Conservation (phyloP, 768 basidiomycete species). For the Panellus pusillus region DNA sequence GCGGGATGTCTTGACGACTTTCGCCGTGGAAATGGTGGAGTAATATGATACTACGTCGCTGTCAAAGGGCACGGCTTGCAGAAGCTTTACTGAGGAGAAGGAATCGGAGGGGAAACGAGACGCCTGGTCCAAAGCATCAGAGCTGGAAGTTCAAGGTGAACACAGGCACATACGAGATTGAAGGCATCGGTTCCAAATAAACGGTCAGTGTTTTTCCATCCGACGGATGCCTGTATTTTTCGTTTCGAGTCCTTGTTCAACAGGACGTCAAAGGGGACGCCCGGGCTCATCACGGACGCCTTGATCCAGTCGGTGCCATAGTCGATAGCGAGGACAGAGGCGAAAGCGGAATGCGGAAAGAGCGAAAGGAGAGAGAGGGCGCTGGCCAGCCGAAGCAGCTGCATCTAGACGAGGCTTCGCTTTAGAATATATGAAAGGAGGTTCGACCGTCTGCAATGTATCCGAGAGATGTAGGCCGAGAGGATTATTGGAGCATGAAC, state of each 20-base stretch:
- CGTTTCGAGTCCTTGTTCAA: slow-evolving; percentile 97
- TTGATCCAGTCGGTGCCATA: slow-evolving; percentile 99
- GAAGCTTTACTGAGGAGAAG: slow-evolving; percentile 81
- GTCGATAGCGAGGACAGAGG: slow-evolving; percentile 92
- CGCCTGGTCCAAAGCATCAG: slow-evolving; percentile 51
- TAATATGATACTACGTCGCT: slow-evolving; percentile 62
- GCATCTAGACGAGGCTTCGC: slow-evolving; percentile 29
- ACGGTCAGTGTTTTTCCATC: slow-evolving; percentile 89
- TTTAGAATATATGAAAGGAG: too few relatives aligned
- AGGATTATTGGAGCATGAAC: too few relatives aligned
- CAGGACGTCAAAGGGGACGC: slow-evolving; percentile 92
- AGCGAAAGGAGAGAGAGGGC: slow-evolving; percentile 39
- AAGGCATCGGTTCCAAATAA: slow-evolving; percentile 89
- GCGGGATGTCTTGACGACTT: slow-evolving; percentile 54
- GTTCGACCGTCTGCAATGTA: too few relatives aligned
- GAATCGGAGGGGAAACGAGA: slow-evolving; percentile 89
- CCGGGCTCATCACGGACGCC: slow-evolving; percentile 92
- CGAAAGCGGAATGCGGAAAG: slow-evolving; percentile 49
- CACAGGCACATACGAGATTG: slow-evolving; percentile 64
- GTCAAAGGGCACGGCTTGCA: slow-evolving; percentile 69
- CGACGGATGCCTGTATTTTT: slow-evolving; percentile 88
- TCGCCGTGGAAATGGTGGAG: slow-evolving; percentile 53
- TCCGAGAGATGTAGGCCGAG: too few relatives aligned
- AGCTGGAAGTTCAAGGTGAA: neutral
- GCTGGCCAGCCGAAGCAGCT: slow-evolving; percentile 37